Percentiles rank a stretch among this genome's conserved stretches.
Evolutionary conservation across 2,329 filamentous ascomycete species (phyloP).

Genomic region (Lachnellula cervina): DNA sequence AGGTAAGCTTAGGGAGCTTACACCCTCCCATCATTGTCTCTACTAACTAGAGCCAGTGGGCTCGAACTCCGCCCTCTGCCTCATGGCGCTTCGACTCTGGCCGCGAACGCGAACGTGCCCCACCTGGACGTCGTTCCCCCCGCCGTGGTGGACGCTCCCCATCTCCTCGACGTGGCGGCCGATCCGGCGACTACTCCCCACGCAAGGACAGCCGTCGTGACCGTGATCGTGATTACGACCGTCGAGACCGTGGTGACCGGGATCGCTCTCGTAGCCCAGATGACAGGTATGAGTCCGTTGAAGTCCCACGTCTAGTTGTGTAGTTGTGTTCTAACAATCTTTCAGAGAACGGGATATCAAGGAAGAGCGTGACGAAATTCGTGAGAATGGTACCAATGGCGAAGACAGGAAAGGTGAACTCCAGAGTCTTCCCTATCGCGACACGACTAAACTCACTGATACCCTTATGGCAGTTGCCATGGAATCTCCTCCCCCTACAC

Average conservation of each 20-base stretch:
- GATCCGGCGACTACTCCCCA: conserved; percentile 68
- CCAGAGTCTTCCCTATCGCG: conserved; percentile 12
- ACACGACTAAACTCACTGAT: conserved; percentile 24
- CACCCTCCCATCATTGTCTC: not conserved
- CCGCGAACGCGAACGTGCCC: conserved; percentile 61
- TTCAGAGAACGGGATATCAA: conserved; percentile 42
- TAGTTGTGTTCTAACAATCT: not conserved
- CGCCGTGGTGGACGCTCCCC: conserved; percentile 67
- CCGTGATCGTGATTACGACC: conserved; percentile 72
- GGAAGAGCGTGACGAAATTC: conserved; percentile 62
- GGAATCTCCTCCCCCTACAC: conserved; percentile 67
- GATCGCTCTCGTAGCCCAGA: conserved; percentile 73
- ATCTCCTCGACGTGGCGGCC: conserved; percentile 69
- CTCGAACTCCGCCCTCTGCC: conserved; percentile 92
- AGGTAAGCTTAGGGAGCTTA: conserved; percentile 53
- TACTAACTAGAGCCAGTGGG: conserved; percentile 65
- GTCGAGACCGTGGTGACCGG: conserved; percentile 51
- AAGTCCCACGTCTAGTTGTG: not conserved
- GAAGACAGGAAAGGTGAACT: conserved; percentile 84
- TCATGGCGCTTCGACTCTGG: conserved; percentile 98
- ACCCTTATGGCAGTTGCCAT: conserved; percentile 42
- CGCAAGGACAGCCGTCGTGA: conserved; percentile 84
- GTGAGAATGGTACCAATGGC: conserved; percentile 74
- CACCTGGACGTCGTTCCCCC: conserved; percentile 50
- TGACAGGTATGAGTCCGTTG: conserved; percentile 41